Base-by-base conservation (phyloP, 2,329 filamentous ascomycete genomes). In the Aspergillus pseudoglaucus region DNA sequence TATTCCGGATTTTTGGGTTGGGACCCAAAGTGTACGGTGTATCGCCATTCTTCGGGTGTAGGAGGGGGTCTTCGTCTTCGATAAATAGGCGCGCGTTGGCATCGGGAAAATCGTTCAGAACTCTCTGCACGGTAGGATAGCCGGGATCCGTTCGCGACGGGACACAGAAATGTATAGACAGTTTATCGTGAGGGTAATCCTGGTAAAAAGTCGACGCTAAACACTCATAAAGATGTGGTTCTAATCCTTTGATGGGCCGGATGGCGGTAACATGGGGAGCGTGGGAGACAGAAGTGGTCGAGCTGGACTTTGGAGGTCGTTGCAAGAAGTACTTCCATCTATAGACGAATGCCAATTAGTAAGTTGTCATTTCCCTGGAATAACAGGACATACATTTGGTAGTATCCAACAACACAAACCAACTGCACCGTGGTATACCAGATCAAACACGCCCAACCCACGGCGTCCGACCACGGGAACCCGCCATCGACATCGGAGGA, bases 1-100 rank as follows among this genome's bases (percentile, higher is more conserved):
- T 88, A 66, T 98, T 98, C 44, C 93, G 79, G 58, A 98, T 94
- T 74, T 98, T 98, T n/a, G 93, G 93, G 62, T 98, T 98, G 1
- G 93, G 93, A 0, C 94, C 94, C 48, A 97, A 77, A 48, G 81
- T 77, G 53, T 78, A 69, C 44, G 70, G 60, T 46, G 76, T 77
- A 9, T 70, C 78, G 1, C 17, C 10, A 14, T 39, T 39, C 17
- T 18, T 3, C 8, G 53, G 49, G 46, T 81, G 78, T 7, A 95
- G 72, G 25, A 82, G 67, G 0, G 86, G 82, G 63, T 95, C 90
- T 50, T 95, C 86, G 44, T 87, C 81, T 71, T 96, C 91, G 42
- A 96, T 76, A 9, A 90, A 77, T 3, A 97, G 75, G 45, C 77
- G 78, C 2, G 82, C 84, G 68, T 95, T 84, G 57, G 82, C 79